Conservation (phyloP, 148 eudicot species). For the Gaultheria prostrata region DNA sequence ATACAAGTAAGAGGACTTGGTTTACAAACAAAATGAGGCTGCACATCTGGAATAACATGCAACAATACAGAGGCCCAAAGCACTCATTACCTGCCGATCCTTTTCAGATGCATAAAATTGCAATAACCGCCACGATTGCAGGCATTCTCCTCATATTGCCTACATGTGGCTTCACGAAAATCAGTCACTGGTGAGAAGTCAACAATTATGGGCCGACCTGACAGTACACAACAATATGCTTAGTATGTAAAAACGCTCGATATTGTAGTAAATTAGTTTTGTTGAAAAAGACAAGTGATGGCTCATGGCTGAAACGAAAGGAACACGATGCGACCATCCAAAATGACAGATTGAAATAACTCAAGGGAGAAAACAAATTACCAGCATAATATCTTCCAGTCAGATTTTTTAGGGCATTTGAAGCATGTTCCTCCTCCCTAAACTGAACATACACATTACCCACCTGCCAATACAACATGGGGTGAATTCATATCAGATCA, state of each 20-base stretch:
- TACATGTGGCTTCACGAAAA: conserved; percentile 96
- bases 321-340: neutral
- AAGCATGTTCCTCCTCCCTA: conserved; percentile 88
- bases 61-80: neutral
- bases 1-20: neutral
- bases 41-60: neutral
- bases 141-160: conserved; percentile 89
- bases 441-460: conserved; percentile 94
- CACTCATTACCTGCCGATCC: conserved; percentile 58
- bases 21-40: neutral
- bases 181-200: conserved; percentile 98
- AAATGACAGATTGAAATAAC: neutral
- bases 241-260: neutral
- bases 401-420: conserved; percentile 64
- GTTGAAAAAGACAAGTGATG: neutral
- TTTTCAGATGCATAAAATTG: conserved; percentile 93
- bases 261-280: neutral
- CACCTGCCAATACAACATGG: conserved; percentile 44
- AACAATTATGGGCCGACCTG: conserved; percentile 91
- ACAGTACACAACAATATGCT: neutral
- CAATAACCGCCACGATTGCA: conserved; percentile 98
- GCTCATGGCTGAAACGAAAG: neutral
- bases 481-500: neutral
- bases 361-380: conserved; percentile 4
- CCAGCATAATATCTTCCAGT: conserved; percentile 91